These are phyloP conservation scores for Decorospora gaudefroyi DNA, from an alignment of 2,329 filamentous ascomycete species.

Conservation along the genomic window DNA sequence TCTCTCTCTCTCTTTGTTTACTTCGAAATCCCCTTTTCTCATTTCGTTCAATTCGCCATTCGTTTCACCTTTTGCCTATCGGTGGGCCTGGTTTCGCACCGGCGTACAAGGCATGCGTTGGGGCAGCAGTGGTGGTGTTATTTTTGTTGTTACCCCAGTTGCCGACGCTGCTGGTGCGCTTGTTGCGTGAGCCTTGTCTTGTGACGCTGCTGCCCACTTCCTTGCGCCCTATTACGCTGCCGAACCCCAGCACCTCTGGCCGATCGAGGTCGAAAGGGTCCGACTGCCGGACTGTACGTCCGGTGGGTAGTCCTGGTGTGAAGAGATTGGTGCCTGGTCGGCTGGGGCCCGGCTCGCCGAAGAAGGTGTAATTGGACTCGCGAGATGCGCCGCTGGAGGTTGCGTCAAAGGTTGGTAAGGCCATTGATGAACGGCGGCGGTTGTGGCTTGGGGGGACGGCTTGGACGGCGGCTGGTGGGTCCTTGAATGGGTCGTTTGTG, in stretches of 20 bases:
- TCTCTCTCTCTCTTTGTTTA: background rate
- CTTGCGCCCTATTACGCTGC: conserved; percentile 31
- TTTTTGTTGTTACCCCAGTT: conserved; percentile 29
- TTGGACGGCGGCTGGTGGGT: conserved; percentile 31
- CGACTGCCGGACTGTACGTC: conserved; percentile 43
- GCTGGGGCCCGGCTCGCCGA: conserved; percentile 45
- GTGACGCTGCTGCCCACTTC: conserved; percentile 39
- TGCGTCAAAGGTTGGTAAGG: conserved; percentile 34
- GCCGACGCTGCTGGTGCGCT: conserved; percentile 36
- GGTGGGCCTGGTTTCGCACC: conserved; percentile 25
- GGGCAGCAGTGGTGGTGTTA: conserved; percentile 6
- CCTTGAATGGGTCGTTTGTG: conserved; percentile 31
- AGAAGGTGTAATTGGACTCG: conserved; percentile 35
- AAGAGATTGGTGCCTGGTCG: conserved; percentile 38
- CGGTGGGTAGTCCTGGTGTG: conserved; percentile 18
- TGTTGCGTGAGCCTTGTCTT: conserved; percentile 33
- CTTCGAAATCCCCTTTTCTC: background rate
- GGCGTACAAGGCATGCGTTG: conserved; percentile 26
- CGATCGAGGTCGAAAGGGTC: conserved; percentile 50
- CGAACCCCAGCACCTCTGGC: conserved; percentile 47
- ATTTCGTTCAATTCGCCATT: background rate
- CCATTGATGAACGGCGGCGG: conserved; percentile 25
- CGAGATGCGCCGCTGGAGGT: conserved; percentile 31
- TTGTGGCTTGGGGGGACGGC: conserved; percentile 32
- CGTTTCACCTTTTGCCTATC: conserved; percentile 25